phyloP scores from a whole-genome alignment of 129 eudicot genomes.

The Heracleum sosnowskyi region DNA sequence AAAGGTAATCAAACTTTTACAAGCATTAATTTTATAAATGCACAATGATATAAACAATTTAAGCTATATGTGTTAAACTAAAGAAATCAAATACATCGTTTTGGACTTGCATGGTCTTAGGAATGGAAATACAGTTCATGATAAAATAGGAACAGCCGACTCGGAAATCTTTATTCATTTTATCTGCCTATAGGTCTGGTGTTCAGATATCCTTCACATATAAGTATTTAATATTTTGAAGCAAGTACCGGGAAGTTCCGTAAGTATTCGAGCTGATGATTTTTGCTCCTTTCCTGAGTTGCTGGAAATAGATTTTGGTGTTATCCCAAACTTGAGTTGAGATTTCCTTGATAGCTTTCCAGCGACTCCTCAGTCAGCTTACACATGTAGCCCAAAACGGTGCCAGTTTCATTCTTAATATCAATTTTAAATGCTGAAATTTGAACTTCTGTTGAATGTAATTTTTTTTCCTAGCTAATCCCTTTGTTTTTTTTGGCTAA shows the following conservation, averaged over 20 bases:
- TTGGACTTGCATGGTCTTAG: not conserved
- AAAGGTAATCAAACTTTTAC: no score
- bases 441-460: not conserved
- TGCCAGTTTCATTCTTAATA: not conserved
- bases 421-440: not conserved
- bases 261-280: no score
- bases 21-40: not conserved
- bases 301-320: not conserved
- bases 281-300: no score
- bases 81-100: no score
- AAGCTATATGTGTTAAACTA: not conserved
- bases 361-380: not conserved
- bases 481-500: not conserved
- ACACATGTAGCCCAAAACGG: not conserved
- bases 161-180: not conserved
- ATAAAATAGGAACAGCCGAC: not conserved
- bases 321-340: no score
- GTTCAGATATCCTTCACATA: not conserved
- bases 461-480: not conserved
- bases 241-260: no score
- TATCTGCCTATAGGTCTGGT: not conserved
- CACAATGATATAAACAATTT: no score
- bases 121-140: not conserved
- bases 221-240: not conserved
- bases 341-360: not conserved